Percentiles rank a stretch among this genome's conserved stretches.
Conservation (phyloP, 1,284 basidiomycete genomes). For the Dichomitus squalens region DNA sequence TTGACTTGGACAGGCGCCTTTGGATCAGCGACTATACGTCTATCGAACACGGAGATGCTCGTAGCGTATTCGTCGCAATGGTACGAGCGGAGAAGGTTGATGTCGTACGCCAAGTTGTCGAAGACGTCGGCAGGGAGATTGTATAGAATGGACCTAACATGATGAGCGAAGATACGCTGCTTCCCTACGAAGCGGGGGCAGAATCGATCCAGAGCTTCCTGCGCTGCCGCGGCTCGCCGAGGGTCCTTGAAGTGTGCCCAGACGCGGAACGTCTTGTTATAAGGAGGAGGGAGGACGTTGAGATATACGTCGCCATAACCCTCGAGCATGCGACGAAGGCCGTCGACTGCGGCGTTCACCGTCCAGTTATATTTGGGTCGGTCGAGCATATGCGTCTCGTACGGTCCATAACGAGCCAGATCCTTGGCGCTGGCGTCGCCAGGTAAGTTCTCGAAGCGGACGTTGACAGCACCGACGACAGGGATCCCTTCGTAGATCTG, state of each 20-base stretch:
- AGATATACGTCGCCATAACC: conserved; percentile 44
- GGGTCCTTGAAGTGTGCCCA: conserved; percentile 57
- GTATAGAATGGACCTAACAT: conserved; percentile 52
- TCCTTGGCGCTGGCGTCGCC: conserved; percentile 41
- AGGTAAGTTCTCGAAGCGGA: conserved; percentile 58
- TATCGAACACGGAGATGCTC: conserved; percentile 27
- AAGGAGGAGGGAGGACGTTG: conserved; percentile 52
- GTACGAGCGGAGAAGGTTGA: conserved; percentile 29
- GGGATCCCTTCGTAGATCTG: conserved; percentile 56
- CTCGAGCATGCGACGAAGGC: conserved; percentile 44
- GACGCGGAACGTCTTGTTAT: conserved; percentile 49
- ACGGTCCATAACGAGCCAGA: conserved; percentile 44
- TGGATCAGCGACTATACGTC: background rate
- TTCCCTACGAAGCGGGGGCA: conserved; percentile 45
- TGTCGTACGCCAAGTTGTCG: conserved; percentile 24
- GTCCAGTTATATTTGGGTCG: conserved; percentile 47
- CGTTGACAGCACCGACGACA: conserved; percentile 53
- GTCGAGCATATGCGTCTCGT: conserved; percentile 25
- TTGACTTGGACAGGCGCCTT: conserved; percentile 38
- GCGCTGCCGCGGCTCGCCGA: conserved; percentile 50
- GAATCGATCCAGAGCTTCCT: conserved; percentile 44
- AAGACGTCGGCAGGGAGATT: conserved; percentile 40
- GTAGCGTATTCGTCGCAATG: conserved; percentile 23
- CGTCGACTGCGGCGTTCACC: conserved; percentile 37
- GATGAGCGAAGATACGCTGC: conserved; percentile 48